These are phyloP conservation scores for Colletotrichum nymphaeae DNA, from an alignment of 2,329 filamentous ascomycete genomes.

Conservation along the genomic window DNA sequence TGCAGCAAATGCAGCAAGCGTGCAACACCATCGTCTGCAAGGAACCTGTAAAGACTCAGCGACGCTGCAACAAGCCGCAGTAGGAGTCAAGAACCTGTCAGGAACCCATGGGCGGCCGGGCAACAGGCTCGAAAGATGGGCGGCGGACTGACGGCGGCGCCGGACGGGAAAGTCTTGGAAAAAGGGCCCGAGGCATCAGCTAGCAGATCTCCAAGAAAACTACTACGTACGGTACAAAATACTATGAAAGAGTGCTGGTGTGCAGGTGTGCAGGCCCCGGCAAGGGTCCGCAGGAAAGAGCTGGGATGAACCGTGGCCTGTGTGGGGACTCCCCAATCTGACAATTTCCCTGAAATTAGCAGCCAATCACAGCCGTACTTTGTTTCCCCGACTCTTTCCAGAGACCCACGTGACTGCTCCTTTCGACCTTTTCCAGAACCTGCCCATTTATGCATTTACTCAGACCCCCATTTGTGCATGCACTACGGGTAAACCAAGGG, in stretches of 20 bases:
- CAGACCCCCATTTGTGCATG: slow-evolving; percentile 2
- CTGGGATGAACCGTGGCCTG: slow-evolving; percentile 36
- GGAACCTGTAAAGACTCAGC: slow-evolving; percentile 20
- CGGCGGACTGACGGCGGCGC: slow-evolving; percentile 24
- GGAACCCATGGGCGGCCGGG: slow-evolving; percentile 27
- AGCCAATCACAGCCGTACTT: slow-evolving; percentile 36
- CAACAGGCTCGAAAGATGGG: slow-evolving; percentile 29
- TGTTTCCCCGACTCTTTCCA: slow-evolving; percentile 24
- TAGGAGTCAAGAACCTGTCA: slow-evolving; percentile 25
- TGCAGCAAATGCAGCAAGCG: slow-evolving; percentile 36
- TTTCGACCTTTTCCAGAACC: not conserved
- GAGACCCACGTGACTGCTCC: slow-evolving; percentile 44
- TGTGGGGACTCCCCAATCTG: slow-evolving; percentile 34
- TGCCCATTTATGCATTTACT: not conserved
- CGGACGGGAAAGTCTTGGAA: slow-evolving; percentile 25
- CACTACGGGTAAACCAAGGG: not conserved
- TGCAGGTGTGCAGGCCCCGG: not conserved
- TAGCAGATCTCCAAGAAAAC: not conserved
- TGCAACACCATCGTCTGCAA: slow-evolving; percentile 12
- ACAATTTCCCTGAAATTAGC: slow-evolving; percentile 44
- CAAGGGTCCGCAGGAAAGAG: slow-evolving; percentile 37
- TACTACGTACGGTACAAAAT: not conserved
- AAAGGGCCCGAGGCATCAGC: slow-evolving; percentile 5
- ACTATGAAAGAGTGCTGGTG: not conserved
- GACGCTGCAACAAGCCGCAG: slow-evolving; percentile 16